Evolutionary conservation across 441 rosid species (phyloP).

Genomic region (Daphne laureola): DNA sequence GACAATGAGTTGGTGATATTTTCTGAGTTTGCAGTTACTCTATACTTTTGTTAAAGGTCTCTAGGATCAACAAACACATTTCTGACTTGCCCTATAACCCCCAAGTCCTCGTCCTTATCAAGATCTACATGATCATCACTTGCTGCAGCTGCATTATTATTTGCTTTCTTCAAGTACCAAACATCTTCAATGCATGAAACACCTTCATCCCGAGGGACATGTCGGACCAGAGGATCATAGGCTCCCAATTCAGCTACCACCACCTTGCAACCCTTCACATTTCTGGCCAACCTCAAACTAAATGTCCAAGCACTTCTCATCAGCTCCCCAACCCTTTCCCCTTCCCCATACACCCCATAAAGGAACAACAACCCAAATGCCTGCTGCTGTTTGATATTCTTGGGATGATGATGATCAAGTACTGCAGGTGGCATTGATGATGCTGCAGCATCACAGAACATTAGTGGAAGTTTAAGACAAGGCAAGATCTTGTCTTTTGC

Average conservation of each 20-base stretch:
- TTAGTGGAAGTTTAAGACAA: conserved; percentile 29
- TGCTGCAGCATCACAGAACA: conserved; percentile 16
- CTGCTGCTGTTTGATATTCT: no score
- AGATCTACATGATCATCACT: background rate
- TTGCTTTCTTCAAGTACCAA: conserved; percentile 46
- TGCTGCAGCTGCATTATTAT: background rate
- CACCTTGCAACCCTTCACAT: conserved; percentile 32
- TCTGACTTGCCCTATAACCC: conserved; percentile 23
- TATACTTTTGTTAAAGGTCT: conserved; percentile 34
- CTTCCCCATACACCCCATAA: conserved; percentile 41
- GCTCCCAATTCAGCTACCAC: conserved; percentile 34
- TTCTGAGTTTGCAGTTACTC: no score
- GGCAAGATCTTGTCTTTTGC: conserved; percentile 33
- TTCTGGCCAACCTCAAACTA: conserved; percentile 32
- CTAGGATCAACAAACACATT: conserved; percentile 56
- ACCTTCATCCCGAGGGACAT: conserved; percentile 24
- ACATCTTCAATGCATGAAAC: conserved; percentile 36
- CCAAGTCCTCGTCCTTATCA: conserved; percentile 10
- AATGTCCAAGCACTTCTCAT: conserved; percentile 35
- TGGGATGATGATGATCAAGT: no score
- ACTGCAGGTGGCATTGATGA: background rate
- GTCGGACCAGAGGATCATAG: conserved; percentile 35
- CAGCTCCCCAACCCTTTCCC: conserved; percentile 38
- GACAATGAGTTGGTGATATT: no score
- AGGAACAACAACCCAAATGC: conserved; percentile 42